Conservation (phyloP, 768 basidiomycete genomes). For the Brasilioporus rufonigricans region DNA sequence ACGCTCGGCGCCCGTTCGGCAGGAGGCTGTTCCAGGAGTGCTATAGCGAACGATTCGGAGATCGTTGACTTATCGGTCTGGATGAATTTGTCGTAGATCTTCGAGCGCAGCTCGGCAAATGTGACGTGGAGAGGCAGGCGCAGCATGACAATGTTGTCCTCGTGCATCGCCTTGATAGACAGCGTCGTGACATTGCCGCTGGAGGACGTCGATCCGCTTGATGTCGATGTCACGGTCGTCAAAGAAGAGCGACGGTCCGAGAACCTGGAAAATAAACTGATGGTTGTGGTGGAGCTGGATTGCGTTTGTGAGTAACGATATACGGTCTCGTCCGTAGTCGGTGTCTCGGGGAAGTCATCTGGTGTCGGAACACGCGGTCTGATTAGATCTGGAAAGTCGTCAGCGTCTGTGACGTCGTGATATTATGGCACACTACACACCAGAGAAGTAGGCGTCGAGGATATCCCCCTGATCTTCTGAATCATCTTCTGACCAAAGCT, state of each 20-base stretch:
- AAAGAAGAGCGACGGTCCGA: conserved; percentile 28
- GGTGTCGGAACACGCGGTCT: conserved; percentile 11
- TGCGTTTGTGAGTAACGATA: conserved; percentile 9
- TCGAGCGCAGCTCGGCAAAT: conserved; percentile 53
- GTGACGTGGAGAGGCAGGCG: conserved; percentile 47
- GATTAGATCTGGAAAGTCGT: conserved; percentile 22
- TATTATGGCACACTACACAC: conserved; percentile 18
- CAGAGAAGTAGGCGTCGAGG: conserved; percentile 42
- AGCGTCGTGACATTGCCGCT: conserved; percentile 32
- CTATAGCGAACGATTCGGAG: conserved; percentile 53
- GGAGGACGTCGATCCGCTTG: conserved; percentile 37
- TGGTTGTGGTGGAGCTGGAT: conserved; percentile 3
- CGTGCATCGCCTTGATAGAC: conserved; percentile 63
- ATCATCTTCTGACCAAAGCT: conserved; percentile 24
- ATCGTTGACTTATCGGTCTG: conserved; percentile 56
- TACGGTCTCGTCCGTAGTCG: conserved; percentile 11
- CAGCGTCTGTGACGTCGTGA: not conserved
- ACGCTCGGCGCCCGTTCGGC: conserved; percentile 9
- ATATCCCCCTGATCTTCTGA: conserved; percentile 35
- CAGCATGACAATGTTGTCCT: conserved; percentile 61
- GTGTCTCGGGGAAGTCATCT: conserved; percentile 20
- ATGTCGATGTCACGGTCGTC: conserved; percentile 28
- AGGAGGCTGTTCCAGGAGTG: conserved; percentile 43
- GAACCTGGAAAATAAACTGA: conserved; percentile 6
- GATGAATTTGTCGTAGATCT: conserved; percentile 66